These are phyloP conservation scores for Candida maltosa DNA, from an alignment of 805 yeast genomes.

Conservation along the genomic window DNA sequence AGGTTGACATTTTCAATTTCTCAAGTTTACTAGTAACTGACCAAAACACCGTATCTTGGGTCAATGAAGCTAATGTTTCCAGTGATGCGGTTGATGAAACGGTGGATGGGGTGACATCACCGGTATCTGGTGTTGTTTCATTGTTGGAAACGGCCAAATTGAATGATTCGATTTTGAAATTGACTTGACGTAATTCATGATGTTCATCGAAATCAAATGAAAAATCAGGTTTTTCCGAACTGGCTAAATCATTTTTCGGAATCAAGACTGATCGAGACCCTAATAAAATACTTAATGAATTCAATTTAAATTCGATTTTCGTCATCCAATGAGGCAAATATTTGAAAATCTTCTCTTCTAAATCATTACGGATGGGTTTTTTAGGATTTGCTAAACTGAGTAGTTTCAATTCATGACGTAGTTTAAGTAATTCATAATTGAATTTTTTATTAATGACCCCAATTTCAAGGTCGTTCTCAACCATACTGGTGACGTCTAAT, in stretches of 20 bases:
- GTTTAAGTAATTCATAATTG: slow-evolving; percentile 18
- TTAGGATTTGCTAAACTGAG: neutral
- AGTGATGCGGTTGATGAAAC: slow-evolving; percentile 19
- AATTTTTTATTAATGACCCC: slow-evolving; percentile 28
- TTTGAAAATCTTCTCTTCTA: slow-evolving; percentile 16
- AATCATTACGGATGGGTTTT: neutral
- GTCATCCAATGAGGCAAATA: slow-evolving; percentile 34
- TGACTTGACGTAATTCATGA: slow-evolving; percentile 18
- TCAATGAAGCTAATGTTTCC: slow-evolving; percentile 22
- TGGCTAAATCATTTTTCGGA: slow-evolving; percentile 17
- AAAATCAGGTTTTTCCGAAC: slow-evolving; percentile 10
- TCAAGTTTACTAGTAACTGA: slow-evolving; percentile 10
- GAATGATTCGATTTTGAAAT: slow-evolving; percentile 5
- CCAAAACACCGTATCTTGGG: slow-evolving; percentile 19
- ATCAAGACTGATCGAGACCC: slow-evolving; percentile 40
- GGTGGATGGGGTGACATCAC: neutral
- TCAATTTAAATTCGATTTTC: slow-evolving; percentile 16
- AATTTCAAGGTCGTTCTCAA: slow-evolving; percentile 19
- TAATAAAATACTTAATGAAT: slow-evolving; percentile 17
- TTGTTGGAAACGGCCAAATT: slow-evolving; percentile 8
- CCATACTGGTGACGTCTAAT: slow-evolving; percentile 19
- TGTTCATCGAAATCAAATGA: slow-evolving; percentile 14
- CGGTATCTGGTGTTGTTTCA: neutral
- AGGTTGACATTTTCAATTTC: slow-evolving; percentile 14
- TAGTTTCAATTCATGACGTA: neutral